Evolutionary conservation across 768 basidiomycete species (phyloP).

Genomic region (Tulasnella sp.): DNA sequence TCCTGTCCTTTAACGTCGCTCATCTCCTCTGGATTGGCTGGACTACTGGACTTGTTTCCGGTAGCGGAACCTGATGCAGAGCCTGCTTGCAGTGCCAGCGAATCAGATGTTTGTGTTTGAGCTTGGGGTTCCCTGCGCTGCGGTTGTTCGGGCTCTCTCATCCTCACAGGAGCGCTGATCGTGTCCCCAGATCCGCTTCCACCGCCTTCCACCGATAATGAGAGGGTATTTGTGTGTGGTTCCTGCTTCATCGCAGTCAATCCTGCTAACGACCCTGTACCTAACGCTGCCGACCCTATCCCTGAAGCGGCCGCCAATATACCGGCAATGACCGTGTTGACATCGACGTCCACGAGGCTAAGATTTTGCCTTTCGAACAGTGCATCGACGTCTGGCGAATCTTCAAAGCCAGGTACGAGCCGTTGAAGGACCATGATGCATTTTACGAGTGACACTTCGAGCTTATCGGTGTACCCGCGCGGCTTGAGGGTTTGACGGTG

Average conservation of each 20-base stretch:
- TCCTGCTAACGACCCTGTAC: background rate
- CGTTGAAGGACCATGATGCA: slow-evolving; percentile 70
- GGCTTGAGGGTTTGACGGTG: slow-evolving; percentile 80
- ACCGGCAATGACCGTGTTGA: slow-evolving; percentile 9
- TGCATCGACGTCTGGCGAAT: slow-evolving; percentile 51
- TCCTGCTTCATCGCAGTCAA: slow-evolving; percentile 4
- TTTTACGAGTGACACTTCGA: slow-evolving; percentile 70
- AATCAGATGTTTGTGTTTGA: slow-evolving; percentile 2
- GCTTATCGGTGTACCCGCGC: slow-evolving; percentile 68
- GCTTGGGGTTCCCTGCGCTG: slow-evolving; percentile 14
- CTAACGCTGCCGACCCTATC: background rate
- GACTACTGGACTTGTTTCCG: slow-evolving; percentile 13
- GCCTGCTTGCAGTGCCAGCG: slow-evolving; percentile 10
- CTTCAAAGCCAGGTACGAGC: slow-evolving; percentile 54
- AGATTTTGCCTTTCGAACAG: slow-evolving; percentile 32
- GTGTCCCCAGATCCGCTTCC: slow-evolving; percentile 27
- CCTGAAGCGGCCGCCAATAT: slow-evolving; percentile 1
- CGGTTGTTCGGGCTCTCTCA: background rate
- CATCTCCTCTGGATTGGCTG: no score
- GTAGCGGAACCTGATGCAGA: slow-evolving; percentile 21
- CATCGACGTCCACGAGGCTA: background rate
- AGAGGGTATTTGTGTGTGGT: background rate
- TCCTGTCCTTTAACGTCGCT: slow-evolving; percentile 59
- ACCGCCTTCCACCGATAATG: slow-evolving; percentile 24
- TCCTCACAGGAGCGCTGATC: no score